Evolutionary conservation across 2,329 filamentous ascomycete genomes (phyloP), one percentile per base, ranked within the genome.

Genomic region (Trichoderma breve): DNA sequence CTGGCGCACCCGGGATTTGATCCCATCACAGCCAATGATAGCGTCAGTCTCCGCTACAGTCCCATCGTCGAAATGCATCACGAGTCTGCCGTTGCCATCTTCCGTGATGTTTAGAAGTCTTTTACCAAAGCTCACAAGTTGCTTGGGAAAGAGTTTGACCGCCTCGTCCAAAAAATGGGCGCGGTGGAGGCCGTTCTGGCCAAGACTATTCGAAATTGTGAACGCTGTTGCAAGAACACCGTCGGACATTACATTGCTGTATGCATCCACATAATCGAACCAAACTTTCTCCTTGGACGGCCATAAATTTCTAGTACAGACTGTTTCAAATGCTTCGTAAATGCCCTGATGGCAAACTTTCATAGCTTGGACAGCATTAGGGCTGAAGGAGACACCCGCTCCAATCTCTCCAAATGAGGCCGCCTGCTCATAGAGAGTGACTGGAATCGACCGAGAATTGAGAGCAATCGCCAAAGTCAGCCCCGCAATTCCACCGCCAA

Each of bases 401-500:
- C 86, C 86, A 9, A 84, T 83, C 74, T 86, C 85, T 3, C 81
- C 78, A 70, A 85, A 83, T 1, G 77, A 76, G 0, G 79, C 61
- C 0, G 84, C 81, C 6, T 83, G 82, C 75, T 88, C 86, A 74
- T 86, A 88, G 3, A 88, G 70, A 0, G 78, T 83, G 73, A 82
- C 85, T 0, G 79, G 74, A n/a, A 87, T 76, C 2, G 77, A 77
- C 43, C 85, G 84, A 3, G 79, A 79, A 58, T 83, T 80, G 0
- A 88, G 81, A 18, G 81, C 85, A 1, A 87, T 79, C 0, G 85
- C 84, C 0, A 88, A 81, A 18, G 83, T 82, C 14, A 88, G 76
- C 6, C 86, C 86, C 4, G 83, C 87, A 72, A 84, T 88, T 75
- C 82, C 88, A 71, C 80, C 87, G 73, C 82, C 89, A n/a, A 88